phyloP scores from a whole-genome alignment of 352 stramenopile species.

The Globisporangium middletonii region DNA sequence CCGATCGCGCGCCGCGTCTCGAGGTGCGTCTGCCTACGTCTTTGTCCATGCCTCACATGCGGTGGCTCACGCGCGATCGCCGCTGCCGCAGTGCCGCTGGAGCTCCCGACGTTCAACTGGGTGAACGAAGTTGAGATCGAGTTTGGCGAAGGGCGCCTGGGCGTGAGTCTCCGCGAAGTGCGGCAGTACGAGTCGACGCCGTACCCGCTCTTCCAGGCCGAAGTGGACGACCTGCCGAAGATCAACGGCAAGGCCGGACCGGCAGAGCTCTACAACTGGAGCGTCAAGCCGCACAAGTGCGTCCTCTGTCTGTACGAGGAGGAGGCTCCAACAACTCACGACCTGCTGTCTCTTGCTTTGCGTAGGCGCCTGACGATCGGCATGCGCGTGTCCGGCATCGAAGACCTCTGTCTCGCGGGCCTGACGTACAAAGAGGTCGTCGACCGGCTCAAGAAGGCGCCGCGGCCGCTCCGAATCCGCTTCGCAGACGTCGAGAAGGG shows the following conservation, averaged over 20 bases:
- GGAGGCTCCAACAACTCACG: not conserved
- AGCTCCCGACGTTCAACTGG: constrained; percentile 71
- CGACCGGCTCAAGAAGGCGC: constrained; percentile 63
- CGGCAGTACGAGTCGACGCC: constrained; percentile 68
- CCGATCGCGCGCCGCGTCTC: constrained; percentile 6
- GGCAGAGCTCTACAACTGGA: constrained; percentile 87
- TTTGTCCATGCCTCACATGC: not conserved
- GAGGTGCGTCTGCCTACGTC: not conserved
- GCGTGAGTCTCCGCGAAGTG: constrained; percentile 78
- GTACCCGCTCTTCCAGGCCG: constrained; percentile 84
- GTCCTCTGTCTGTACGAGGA: not conserved
- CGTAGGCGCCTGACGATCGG: constrained; percentile 62
- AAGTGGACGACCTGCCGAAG: constrained; percentile 85
- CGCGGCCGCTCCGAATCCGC: constrained; percentile 64
- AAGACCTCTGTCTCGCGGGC: constrained; percentile 57
- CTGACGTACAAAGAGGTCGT: constrained; percentile 83
- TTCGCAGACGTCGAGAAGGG: constrained; percentile 81
- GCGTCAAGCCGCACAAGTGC: constrained; percentile 72
- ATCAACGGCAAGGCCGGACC: constrained; percentile 78
- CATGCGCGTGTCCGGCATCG: constrained; percentile 81
- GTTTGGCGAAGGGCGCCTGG: constrained; percentile 72
- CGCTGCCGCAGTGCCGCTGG: constrained; percentile 5
- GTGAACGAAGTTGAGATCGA: constrained; percentile 80
- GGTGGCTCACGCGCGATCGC: not conserved
- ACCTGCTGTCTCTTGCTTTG: not conserved